A percentile compares a stretch with the other conserved stretches of the same genome.
Conservation (phyloP, 495 filamentous ascomycete species). For the Penicillium salamii region DNA sequence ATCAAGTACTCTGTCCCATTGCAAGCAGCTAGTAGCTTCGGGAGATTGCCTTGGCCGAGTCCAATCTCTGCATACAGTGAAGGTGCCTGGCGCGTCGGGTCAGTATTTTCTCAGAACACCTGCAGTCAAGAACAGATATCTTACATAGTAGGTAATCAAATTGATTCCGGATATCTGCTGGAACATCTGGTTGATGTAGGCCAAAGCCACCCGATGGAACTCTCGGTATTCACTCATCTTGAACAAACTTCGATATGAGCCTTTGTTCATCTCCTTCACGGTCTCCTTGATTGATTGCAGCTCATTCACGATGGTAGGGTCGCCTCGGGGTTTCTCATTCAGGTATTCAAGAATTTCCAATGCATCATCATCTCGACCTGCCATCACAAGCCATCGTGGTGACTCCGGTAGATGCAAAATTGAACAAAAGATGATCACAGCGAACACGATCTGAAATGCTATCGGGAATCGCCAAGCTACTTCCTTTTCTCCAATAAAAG, state of each 20-base stretch:
- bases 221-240: slow-evolving; percentile 51
- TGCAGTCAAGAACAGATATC: slow-evolving; percentile 21
- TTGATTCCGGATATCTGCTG: slow-evolving; percentile 68
- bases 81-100: slow-evolving; percentile 30
- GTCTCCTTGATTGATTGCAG: slow-evolving; percentile 58
- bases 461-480: slow-evolving; percentile 73
- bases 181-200: slow-evolving; percentile 56
- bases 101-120: slow-evolving; percentile 31
- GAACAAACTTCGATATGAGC: slow-evolving; percentile 55
- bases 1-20: slow-evolving; percentile 68
- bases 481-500: slow-evolving; percentile 51
- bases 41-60: slow-evolving; percentile 37
- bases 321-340: slow-evolving; percentile 36
- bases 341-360: slow-evolving; percentile 57
- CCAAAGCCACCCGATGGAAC: slow-evolving; percentile 61
- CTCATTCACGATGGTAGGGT: slow-evolving; percentile 54
- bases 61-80: slow-evolving; percentile 35
- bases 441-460: slow-evolving; percentile 67
- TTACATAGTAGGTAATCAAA: slow-evolving; percentile 64
- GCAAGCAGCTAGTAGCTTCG: slow-evolving; percentile 46
- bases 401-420: slow-evolving; percentile 65
- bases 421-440: slow-evolving; percentile 54
- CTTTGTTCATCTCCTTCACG: slow-evolving; percentile 61
- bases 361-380: slow-evolving; percentile 60
- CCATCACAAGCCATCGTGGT: slow-evolving; percentile 69